A percentile compares a stretch with the other conserved stretches of the same genome.
These are phyloP conservation scores for Trichoderma endophyticum DNA, from an alignment of 2,329 filamentous ascomycete genomes.

Conservation along the genomic window DNA sequence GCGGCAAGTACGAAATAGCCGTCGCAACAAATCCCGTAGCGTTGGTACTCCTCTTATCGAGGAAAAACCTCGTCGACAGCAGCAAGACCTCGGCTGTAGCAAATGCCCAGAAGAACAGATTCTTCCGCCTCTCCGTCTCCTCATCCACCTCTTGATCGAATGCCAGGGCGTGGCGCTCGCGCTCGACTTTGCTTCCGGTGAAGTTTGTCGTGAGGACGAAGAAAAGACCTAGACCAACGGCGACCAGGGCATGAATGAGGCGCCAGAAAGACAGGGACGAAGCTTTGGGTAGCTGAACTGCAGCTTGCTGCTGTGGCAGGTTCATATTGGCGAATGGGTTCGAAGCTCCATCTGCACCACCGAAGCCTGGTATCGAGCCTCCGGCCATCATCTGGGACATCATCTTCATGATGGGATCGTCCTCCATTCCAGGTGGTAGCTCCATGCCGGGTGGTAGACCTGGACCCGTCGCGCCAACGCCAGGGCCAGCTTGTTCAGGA, in stretches of 20 bases:
- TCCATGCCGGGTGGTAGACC: conserved; percentile 26
- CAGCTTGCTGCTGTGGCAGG: conserved; percentile 35
- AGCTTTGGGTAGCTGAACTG: conserved; percentile 33
- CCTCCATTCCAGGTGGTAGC: conserved; percentile 25
- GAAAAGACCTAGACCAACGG: conserved; percentile 67
- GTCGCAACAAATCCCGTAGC: conserved; percentile 62
- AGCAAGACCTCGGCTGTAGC: conserved; percentile 71
- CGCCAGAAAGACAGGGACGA: conserved; percentile 60
- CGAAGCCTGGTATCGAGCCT: conserved; percentile 26
- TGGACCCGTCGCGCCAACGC: conserved; percentile 22
- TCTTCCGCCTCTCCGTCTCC: conserved; percentile 32
- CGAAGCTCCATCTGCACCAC: conserved; percentile 31
- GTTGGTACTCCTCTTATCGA: conserved; percentile 59
- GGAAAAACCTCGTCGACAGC: conserved; percentile 66
- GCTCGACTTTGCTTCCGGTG: conserved; percentile 60
- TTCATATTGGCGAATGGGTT: conserved; percentile 38
- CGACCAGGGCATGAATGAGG: conserved; percentile 69
- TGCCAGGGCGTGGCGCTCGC: conserved; percentile 43
- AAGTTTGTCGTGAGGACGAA: conserved; percentile 67
- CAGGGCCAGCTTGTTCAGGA: conserved; percentile 24
- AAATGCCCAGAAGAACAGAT: conserved; percentile 72
- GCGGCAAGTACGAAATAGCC: conserved; percentile 62
- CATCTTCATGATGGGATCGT: conserved; percentile 57
- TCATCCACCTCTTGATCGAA: conserved; percentile 27
- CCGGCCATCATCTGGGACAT: conserved; percentile 65